Percentiles rank a stretch among this genome's conserved stretches.
Conservation (phyloP, 108 stramenopile genomes). For the Parmales sp. region DNA sequence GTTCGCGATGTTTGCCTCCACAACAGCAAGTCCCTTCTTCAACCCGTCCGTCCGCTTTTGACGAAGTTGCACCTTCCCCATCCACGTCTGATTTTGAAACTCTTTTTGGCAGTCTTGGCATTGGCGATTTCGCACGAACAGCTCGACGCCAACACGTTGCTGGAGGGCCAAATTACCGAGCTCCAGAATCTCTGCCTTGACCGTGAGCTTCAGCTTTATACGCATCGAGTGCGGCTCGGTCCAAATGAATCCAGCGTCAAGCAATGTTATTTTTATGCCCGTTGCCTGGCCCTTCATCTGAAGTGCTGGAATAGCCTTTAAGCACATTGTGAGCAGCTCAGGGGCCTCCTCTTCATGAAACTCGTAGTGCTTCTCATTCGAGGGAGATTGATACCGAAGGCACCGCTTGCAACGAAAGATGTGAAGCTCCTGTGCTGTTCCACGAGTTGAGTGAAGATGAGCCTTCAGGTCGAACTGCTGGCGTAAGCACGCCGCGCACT, state of each 20-base stretch:
- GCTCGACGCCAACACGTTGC: conserved; percentile 77
- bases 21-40: conserved; percentile 42
- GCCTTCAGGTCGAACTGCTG: conserved; percentile 43
- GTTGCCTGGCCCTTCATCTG: conserved; percentile 21
- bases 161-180: conserved; percentile 63
- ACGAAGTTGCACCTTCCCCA: conserved; percentile 67
- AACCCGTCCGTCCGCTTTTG: conserved; percentile 48
- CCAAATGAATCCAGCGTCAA: conserved; percentile 91
- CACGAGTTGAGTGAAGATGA: not conserved
- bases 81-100: conserved; percentile 69
- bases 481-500: conserved; percentile 62
- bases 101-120: conserved; percentile 86
- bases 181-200: conserved; percentile 70
- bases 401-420: conserved; percentile 78
- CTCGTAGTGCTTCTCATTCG: conserved; percentile 35
- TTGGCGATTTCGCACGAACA: conserved; percentile 78
- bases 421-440: not conserved
- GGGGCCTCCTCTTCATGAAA: conserved; percentile 69
- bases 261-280: conserved; percentile 22
- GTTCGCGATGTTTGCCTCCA: conserved; percentile 66
- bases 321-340: conserved; percentile 80
- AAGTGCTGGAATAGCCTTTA: conserved; percentile 81
- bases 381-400: conserved; percentile 46
- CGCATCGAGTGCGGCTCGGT: conserved; percentile 94
- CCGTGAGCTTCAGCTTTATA: conserved; percentile 74